Base-by-base conservation (phyloP, 164 flowering plant genomes). In the Houttuynia cordata region DNA sequence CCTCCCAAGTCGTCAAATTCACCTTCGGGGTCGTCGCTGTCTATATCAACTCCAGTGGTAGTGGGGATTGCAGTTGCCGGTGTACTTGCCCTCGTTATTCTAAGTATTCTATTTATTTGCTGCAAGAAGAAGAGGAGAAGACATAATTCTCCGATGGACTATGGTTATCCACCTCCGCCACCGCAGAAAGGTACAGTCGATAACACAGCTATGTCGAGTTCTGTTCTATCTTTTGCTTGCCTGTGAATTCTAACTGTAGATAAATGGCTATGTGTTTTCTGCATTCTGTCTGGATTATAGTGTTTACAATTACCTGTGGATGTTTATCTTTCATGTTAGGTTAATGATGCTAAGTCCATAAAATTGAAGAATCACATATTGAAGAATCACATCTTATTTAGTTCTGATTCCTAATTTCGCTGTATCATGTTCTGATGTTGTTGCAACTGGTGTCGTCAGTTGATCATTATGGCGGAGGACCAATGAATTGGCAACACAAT, bases 51-150 rank as follows among this genome's bases (percentile, higher is more conserved):
- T 18, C 63, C 62, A 14, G 50, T 79, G 7, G 81, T 83, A 10
- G 81, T 81, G 9, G 90, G 88, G 39, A 69, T 84, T 10, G 95
- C 82, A 1, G 68, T 80, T 18, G 95, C 81, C 0, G 95, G 82
- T 1, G 79, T 78, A 30, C 66, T 61, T 39, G 42, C 81, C 13
- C 64, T 84, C 20, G 68, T 71, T 23, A 61, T 81, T 30, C 24
- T 82, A 50, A 72, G 65, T 52, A 18, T 87, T 54, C 8, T 80
- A 53, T 81, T 66, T 60, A 20, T 83, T 0, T 81, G 75, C 54
- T 78, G 80, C 52, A 81, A 66, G 70, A 85, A 77, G 83, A 83
- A 75, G 78, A 82, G 68, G 67, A 76, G 83, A 51, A 66, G 89
- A 59, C 59, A 72, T 39, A 60, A 67, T 14, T 71, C 72, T 13